Evolutionary conservation across 768 basidiomycete genomes (phyloP).

Genomic region (Boletellus emodensis): DNA sequence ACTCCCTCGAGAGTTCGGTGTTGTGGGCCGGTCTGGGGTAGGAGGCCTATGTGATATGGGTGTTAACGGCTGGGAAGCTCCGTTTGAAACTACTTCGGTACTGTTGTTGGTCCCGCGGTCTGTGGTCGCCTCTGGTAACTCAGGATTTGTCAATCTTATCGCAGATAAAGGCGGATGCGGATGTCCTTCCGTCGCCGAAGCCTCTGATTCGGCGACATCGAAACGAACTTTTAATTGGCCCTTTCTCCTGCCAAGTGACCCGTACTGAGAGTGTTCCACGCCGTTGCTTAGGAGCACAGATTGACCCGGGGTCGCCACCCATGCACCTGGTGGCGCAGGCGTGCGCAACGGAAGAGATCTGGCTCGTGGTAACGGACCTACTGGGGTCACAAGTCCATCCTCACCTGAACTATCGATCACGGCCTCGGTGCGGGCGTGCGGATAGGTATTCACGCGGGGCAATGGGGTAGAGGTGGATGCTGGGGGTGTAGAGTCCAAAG

Average conservation of each 20-base stretch:
- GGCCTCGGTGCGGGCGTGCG: slow-evolving; percentile 15
- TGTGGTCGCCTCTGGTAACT: slow-evolving; percentile 9
- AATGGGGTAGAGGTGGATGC: slow-evolving; percentile 26
- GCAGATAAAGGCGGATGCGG: slow-evolving; percentile 26
- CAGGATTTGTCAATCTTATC: slow-evolving; percentile 22
- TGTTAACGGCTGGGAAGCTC: background rate
- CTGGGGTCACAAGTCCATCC: slow-evolving; percentile 41
- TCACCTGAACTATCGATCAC: slow-evolving; percentile 16
- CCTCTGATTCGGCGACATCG: slow-evolving; percentile 41
- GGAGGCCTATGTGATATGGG: slow-evolving; percentile 6
- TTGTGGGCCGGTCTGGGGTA: slow-evolving; percentile 23
- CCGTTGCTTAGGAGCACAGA: slow-evolving; percentile 15
- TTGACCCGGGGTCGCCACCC: slow-evolving; percentile 54
- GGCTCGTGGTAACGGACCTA: slow-evolving; percentile 45
- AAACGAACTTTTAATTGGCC: slow-evolving; percentile 72
- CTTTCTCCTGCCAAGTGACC: slow-evolving; percentile 41
- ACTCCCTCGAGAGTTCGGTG: slow-evolving; percentile 25
- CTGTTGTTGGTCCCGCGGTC: slow-evolving; percentile 8
- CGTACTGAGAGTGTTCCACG: slow-evolving; percentile 28
- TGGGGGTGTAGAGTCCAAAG: slow-evolving; percentile 26
- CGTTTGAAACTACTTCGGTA: slow-evolving; percentile 3
- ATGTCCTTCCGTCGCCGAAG: slow-evolving; percentile 29
- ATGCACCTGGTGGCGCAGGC: slow-evolving; percentile 68
- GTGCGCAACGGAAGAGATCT: slow-evolving; percentile 48
- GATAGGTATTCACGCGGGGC: slow-evolving; percentile 12